Percentiles rank a stretch among this genome's conserved stretches.
Conservation (phyloP, 208 protist genomes). For the Porcisia deanei region DNA sequence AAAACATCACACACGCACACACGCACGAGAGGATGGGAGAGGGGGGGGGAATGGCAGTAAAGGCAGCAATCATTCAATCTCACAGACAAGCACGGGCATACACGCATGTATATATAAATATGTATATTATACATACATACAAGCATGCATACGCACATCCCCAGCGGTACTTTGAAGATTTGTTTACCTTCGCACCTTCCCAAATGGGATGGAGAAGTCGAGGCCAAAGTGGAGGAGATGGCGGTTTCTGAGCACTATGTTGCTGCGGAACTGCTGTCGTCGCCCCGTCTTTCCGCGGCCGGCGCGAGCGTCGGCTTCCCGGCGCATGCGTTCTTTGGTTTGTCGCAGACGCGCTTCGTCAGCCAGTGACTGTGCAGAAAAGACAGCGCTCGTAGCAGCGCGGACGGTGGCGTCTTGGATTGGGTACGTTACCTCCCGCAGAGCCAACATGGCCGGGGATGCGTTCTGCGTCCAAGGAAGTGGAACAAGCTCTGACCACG, state of each 20-base stretch:
- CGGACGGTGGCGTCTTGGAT: slow-evolving; percentile 38
- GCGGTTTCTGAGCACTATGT: slow-evolving; percentile 55
- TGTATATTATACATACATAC: too few relatives aligned
- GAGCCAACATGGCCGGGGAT: slow-evolving; percentile 45
- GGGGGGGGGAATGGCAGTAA: too few relatives aligned
- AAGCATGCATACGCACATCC: not conserved
- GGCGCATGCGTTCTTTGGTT: slow-evolving; percentile 22
- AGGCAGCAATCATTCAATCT: too few relatives aligned
- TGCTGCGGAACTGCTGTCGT: slow-evolving; percentile 5
- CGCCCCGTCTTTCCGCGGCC: slow-evolving; percentile 20
- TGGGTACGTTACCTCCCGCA: slow-evolving; percentile 62
- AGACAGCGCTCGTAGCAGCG: slow-evolving; percentile 44
- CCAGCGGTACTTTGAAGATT: not conserved
- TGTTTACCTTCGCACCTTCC: not conserved
- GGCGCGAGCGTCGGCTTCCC: slow-evolving; percentile 29
- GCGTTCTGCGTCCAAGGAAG: slow-evolving; percentile 79
- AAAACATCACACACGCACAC: too few relatives aligned
- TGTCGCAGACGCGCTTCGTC: slow-evolving; percentile 40
- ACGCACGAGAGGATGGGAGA: too few relatives aligned
- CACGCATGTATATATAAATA: too few relatives aligned
- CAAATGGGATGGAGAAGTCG: slow-evolving; percentile 72
- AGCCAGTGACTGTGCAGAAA: slow-evolving; percentile 39
- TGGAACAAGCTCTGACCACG: slow-evolving; percentile 34
- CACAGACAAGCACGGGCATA: too few relatives aligned
- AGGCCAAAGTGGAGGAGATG: slow-evolving; percentile 85